Evolutionary conservation across 352 stramenopile genomes (phyloP).

Genomic region (Globisporangium heterothallicum): DNA sequence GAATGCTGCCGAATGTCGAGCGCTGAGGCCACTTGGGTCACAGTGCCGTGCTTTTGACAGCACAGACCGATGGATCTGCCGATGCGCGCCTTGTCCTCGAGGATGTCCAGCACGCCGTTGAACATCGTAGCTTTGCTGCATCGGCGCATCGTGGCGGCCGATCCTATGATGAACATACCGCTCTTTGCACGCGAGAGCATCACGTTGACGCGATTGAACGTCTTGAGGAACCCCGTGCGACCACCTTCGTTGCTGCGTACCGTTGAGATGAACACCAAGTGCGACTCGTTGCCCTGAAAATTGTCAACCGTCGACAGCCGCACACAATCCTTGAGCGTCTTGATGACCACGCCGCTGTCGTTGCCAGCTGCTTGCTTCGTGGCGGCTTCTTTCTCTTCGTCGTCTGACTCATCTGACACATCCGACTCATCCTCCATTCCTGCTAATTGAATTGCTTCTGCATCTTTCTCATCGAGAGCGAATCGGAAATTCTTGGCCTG

Average conservation of each 20-base stretch:
- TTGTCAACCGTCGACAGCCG: neutral
- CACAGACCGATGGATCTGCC: conserved; percentile 12
- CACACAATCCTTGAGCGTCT: neutral
- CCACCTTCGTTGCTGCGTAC: neutral
- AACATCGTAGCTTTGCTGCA: neutral
- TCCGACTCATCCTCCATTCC: neutral
- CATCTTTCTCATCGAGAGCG: neutral
- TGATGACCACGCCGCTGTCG: neutral
- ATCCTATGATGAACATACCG: neutral
- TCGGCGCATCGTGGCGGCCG: neutral
- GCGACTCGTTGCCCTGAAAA: neutral
- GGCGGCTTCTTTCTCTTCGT: neutral
- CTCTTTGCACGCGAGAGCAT: neutral
- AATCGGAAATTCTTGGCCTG: neutral
- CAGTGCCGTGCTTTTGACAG: conserved; percentile 28
- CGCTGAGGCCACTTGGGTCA: conserved; percentile 7
- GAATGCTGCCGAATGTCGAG: conserved; percentile 20
- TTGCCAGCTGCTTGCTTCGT: neutral
- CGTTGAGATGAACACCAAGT: neutral
- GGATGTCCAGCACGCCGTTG: neutral
- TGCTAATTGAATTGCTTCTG: neutral
- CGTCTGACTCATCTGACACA: neutral
- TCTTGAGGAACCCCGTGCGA: neutral
- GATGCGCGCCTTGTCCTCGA: neutral
- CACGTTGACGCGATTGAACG: conserved; percentile 1